Percentiles rank a stretch among this genome's conserved stretches.
Evolutionary conservation across 768 basidiomycete species (phyloP).

Genomic region (Kwoniella heveanensis): DNA sequence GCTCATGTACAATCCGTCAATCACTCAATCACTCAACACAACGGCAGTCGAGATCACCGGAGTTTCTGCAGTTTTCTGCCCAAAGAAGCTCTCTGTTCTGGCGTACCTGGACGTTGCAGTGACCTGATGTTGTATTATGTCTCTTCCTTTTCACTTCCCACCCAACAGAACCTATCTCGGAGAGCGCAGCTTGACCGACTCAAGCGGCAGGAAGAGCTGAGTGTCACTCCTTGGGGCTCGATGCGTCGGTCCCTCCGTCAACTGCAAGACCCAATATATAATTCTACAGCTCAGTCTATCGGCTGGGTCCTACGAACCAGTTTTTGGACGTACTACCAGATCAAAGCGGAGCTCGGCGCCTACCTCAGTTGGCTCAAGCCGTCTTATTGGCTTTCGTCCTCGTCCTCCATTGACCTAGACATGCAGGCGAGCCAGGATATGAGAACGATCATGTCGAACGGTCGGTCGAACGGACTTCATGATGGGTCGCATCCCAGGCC

Average conservation of each 20-base stretch:
- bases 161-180: background rate
- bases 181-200: slow-evolving; percentile 15
- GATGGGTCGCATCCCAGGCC: background rate
- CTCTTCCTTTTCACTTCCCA: background rate
- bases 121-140: too few species aligned
- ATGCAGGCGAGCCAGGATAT: background rate
- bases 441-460: background rate
- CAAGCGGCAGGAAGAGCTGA: slow-evolving; percentile 1
- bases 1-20: too few species aligned
- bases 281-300: background rate
- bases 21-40: too few species aligned
- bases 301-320: background rate
- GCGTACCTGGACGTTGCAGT: too few species aligned
- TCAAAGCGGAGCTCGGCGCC: slow-evolving; percentile 13
- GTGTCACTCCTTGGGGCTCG: background rate
- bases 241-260: background rate
- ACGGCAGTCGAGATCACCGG: too few species aligned
- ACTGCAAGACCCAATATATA: slow-evolving; percentile 10
- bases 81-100: too few species aligned
- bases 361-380: slow-evolving; percentile 4
- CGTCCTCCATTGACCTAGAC: background rate
- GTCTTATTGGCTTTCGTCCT: slow-evolving; percentile 43
- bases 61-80: too few species aligned
- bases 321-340: slow-evolving; percentile 16
- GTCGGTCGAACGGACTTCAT: background rate